Percentiles rank a stretch among this genome's conserved stretches.
Evolutionary conservation across 2,329 filamentous ascomycete species (phyloP).

Genomic region (Rutstroemia sydowiana): DNA sequence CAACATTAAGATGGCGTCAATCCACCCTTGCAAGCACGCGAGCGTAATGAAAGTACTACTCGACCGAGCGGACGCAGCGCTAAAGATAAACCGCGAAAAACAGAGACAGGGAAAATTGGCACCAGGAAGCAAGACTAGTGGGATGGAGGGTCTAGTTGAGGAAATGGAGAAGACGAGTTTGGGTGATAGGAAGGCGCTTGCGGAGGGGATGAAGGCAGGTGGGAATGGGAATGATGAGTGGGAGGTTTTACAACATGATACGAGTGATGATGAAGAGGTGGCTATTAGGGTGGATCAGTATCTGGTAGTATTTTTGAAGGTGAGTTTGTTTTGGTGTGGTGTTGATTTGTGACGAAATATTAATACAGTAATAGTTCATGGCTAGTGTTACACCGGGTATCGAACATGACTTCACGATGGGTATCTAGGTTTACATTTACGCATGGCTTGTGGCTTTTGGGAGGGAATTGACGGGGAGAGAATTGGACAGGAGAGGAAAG

Average conservation of each 20-base stretch:
- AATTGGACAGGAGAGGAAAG: not conserved
- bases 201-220: slow-evolving; percentile 40
- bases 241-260: slow-evolving; percentile 55
- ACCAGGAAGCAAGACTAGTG: slow-evolving; percentile 40
- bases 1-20: slow-evolving; percentile 89
- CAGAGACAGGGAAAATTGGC: slow-evolving; percentile 53
- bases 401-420: slow-evolving; percentile 97
- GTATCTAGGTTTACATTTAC: slow-evolving; percentile 52
- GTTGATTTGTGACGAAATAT: too few relatives aligned
- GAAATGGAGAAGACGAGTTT: slow-evolving; percentile 62
- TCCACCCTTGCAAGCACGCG: slow-evolving; percentile 96
- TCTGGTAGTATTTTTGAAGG: slow-evolving; percentile 79
- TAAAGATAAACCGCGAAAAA: slow-evolving; percentile 83
- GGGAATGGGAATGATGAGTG: slow-evolving; percentile 51
- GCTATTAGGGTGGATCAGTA: slow-evolving; percentile 86
- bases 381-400: slow-evolving; percentile 92
- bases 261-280: slow-evolving; percentile 61
- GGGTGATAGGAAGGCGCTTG: slow-evolving; percentile 32
- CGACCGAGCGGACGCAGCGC: slow-evolving; percentile 86
- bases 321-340: too few relatives aligned
- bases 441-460: too few relatives aligned
- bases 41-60: slow-evolving; percentile 97
- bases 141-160: slow-evolving; percentile 81
- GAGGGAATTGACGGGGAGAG: not conserved
- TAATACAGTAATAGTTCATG: too few relatives aligned